phyloP scores from a whole-genome alignment of 306 rosid species.

The Albizia julibrissin region DNA sequence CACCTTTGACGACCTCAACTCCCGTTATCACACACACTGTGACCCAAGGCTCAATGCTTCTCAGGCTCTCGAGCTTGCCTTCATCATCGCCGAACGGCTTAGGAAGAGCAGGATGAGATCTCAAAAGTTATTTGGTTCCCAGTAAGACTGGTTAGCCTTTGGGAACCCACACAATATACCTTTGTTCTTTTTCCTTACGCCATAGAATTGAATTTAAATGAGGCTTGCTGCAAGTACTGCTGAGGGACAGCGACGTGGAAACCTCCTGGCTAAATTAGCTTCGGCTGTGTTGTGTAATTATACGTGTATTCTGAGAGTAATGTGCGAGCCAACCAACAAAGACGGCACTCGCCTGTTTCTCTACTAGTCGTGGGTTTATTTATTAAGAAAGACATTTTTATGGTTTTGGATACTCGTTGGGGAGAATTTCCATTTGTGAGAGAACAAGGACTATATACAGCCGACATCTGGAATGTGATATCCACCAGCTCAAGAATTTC shows the following conservation, averaged over 20 bases:
- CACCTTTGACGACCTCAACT: slow-evolving; percentile 88
- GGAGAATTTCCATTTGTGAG: neutral
- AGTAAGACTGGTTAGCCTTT: slow-evolving; percentile 30
- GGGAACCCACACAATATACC: slow-evolving; percentile 20
- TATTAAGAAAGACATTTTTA: neutral
- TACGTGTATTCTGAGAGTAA: slow-evolving; percentile 48
- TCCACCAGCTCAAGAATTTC: neutral
- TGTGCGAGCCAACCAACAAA: slow-evolving; percentile 19
- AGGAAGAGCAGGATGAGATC: slow-evolving; percentile 86
- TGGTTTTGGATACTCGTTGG: neutral
- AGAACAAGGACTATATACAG: neutral
- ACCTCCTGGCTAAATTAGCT: slow-evolving; percentile 30
- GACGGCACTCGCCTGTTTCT: neutral
- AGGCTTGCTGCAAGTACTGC: slow-evolving; percentile 8
- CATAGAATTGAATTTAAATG: neutral
- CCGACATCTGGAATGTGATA: neutral
- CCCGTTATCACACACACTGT: slow-evolving; percentile 99
- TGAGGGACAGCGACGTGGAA: slow-evolving; percentile 4
- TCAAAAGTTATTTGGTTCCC: slow-evolving; percentile 46
- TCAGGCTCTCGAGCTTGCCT: slow-evolving; percentile 95
- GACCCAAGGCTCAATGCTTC: slow-evolving; percentile 98
- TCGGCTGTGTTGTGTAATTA: slow-evolving; percentile 45
- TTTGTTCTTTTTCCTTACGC: slow-evolving; percentile 26
- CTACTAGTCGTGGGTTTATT: neutral
- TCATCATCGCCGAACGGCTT: slow-evolving; percentile 90